phyloP scores from a whole-genome alignment of 2,329 filamentous ascomycete species.

The Monilinia aucupariae region DNA sequence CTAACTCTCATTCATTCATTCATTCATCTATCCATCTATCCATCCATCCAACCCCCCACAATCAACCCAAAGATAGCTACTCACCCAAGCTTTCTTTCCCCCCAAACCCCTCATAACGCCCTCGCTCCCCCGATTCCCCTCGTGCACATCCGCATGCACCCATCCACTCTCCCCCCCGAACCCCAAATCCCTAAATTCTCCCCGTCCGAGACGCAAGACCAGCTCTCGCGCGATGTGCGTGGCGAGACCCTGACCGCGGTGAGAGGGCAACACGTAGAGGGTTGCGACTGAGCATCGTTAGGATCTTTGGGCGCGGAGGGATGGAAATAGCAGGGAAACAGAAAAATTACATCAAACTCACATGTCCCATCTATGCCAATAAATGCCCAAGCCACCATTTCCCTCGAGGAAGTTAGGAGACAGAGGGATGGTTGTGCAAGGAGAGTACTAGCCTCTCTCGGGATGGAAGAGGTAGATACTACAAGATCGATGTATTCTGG shows the following conservation, averaged over 20 bases:
- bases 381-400: conserved; percentile 32
- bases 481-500: conserved; percentile 29
- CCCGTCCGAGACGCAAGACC: conserved; percentile 21
- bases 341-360: background rate
- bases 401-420: conserved; percentile 20
- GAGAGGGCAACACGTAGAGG: conserved; percentile 30
- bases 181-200: conserved; percentile 29
- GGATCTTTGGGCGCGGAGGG: background rate
- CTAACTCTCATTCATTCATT: too few relatives aligned
- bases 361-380: conserved; percentile 28
- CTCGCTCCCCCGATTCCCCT: conserved; percentile 32
- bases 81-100: conserved; percentile 20
- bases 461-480: conserved; percentile 29
- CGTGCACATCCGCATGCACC: conserved; percentile 32
- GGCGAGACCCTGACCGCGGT: conserved; percentile 30
- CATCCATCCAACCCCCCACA: conserved; percentile 3
- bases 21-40: background rate
- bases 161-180: conserved; percentile 30
- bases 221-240: conserved; percentile 27
- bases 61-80: conserved; percentile 31
- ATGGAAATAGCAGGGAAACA: background rate
- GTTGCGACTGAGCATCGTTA: conserved; percentile 24
- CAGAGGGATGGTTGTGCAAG: conserved; percentile 27
- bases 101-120: conserved; percentile 32
- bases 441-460: conserved; percentile 26